Base-by-base conservation (phyloP, 2,329 filamentous ascomycete genomes). In the Didymella pinodella region DNA sequence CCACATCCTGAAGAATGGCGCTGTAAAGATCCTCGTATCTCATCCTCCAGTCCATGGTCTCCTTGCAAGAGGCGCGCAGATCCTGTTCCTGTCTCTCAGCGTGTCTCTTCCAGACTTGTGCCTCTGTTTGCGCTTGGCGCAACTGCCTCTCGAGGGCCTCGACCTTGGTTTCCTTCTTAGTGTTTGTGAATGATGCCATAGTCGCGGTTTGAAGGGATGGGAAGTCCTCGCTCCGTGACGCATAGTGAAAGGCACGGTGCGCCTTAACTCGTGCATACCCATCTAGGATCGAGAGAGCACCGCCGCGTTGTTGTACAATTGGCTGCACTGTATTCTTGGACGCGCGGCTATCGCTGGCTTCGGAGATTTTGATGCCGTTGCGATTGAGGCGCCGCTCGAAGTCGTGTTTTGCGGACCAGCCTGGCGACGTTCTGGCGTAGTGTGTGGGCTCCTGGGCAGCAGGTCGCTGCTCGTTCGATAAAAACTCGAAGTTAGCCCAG, bases 1-100 rank as follows among this genome's bases (percentile, higher is more conserved):
- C 7, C 18, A 29, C 20, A 2, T 34, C 41, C 16, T 36, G 50
- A 1, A 54, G 34, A 1, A 59, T 6, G 1, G 46, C 46, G n/a
- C 56, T 50, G 18, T 59, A 54, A 26, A 59, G 28, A 25, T 59
- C 45, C 14, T 59, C 56, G 22, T 59, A 59, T n/a, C 43, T 47
- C 50, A 47, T 59, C 20, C 56, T 50, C 56, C 50, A 54, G 16
- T 54, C 47, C 47, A 54, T 59, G 0, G 32, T 59, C 16, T 59
- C 50, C 6, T 26, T 28, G 7, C 46, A 50, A 0, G 56, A 28
- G 14, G 12, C 12, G 12, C 38, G 47, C 8, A 59, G 40, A 8
- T 54, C 26, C 34, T 10, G 40, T 18, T 50, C 56, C 11, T 31
- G 46, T 31, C 32, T 20, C n/a, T 54, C 50, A n/a, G 10, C 32